Evolutionary conservation across 2,329 filamentous ascomycete species (phyloP), one percentile per base, ranked within the genome.

Genomic region (Scytalidium sp.): DNA sequence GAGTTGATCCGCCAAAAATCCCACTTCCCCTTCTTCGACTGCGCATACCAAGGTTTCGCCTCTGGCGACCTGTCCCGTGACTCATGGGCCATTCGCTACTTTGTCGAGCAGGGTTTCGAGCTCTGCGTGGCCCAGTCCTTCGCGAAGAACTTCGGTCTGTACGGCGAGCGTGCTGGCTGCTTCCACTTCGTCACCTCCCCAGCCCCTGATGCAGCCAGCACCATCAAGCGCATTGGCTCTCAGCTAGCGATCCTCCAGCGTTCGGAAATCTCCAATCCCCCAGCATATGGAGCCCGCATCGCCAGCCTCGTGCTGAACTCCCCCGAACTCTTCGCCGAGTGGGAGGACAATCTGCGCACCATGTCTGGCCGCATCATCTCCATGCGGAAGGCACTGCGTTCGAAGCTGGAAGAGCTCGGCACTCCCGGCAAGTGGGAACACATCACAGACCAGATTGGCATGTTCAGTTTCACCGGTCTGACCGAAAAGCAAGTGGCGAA

Each of bases 1-100:
- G 70, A 78, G 41, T 70, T 96, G 41, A 84, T 97, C 70, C 81
- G 81, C 62, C 70, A 82, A 63, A 90, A 87, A 73, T 82, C 82
- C 56, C 93, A 95, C 71, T 96, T 99, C 75, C 93, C 94, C 63
- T 97, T 99, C 82, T 97, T 99, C 73, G 94, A 99, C 77, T 90
- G 84, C 57, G 94, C 94, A 50, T 99, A 99, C 77, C 94, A 97
- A 73, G 93, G 94, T 50, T 99, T 99, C 68, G 94, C 94, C 3
- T 96, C 94, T 1, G 94, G 94, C 51, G 85, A 95, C 67, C 81
- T 97, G 19, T 78, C 80, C 60, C 83, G 84, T 53, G 94, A 99
- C 68, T 90, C 89, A 56, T 91, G 87, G 76, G 90, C 94, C n/a
- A 86, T 99, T 60, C 88, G 90, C 59, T 89, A 96, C 79, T 99